A percentile compares a stretch with the other conserved stretches of the same genome.
These are phyloP conservation scores for Thermomucor indicae-seudaticae DNA, from an alignment of 371 early-diverging fungal genomes.

Conservation along the genomic window DNA sequence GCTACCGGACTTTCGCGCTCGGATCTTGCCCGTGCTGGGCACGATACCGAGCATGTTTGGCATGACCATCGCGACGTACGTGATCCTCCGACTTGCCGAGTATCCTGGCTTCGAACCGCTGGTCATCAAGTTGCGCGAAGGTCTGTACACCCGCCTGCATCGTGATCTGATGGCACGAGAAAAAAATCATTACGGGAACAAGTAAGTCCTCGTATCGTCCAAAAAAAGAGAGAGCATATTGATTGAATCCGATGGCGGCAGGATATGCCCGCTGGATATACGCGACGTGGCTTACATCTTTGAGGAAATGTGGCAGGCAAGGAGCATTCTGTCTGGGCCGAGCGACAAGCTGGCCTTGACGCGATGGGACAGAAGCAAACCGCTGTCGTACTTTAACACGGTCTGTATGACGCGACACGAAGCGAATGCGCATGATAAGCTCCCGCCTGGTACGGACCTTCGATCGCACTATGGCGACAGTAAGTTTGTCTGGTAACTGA, in stretches of 20 bases:
- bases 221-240: not conserved
- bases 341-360: slow-evolving; percentile 71
- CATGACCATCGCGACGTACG: slow-evolving; percentile 83
- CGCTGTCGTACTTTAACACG: slow-evolving; percentile 67
- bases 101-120: slow-evolving; percentile 75
- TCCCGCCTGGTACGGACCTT: slow-evolving; percentile 27
- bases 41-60: slow-evolving; percentile 95
- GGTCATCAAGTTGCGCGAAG: slow-evolving; percentile 74
- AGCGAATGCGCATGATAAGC: slow-evolving; percentile 56
- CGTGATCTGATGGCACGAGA: slow-evolving; percentile 73
- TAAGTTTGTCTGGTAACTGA: slow-evolving; percentile 2
- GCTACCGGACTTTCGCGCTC: slow-evolving; percentile 84
- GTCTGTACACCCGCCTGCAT: slow-evolving; percentile 68
- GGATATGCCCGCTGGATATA: slow-evolving; percentile 55
- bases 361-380: slow-evolving; percentile 72
- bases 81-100: slow-evolving; percentile 74
- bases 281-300: slow-evolving; percentile 80
- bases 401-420: slow-evolving; percentile 82
- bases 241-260: slow-evolving; percentile 1
- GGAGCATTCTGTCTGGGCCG: slow-evolving; percentile 72
- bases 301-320: slow-evolving; percentile 88
- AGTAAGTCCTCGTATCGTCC: slow-evolving; percentile 25
- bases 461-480: slow-evolving; percentile 38
- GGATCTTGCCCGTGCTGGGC: slow-evolving; percentile 84
- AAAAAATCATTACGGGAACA: slow-evolving; percentile 34